Evolutionary conservation across 176 grass and related monocot species (phyloP).

Genomic region (Juncus effusus): DNA sequence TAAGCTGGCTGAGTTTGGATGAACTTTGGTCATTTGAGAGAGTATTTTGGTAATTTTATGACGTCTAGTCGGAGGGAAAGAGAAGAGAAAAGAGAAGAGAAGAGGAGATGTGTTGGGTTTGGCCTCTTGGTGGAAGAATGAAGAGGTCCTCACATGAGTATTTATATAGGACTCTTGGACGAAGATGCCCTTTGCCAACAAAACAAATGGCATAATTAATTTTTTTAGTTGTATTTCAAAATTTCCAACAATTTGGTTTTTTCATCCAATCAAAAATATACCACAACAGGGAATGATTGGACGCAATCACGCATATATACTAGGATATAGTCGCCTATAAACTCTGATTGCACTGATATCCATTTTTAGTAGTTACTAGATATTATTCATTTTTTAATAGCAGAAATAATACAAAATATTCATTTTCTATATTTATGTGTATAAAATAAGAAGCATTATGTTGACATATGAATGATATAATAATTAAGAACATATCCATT

Average conservation of each 20-base stretch:
- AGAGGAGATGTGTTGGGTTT: constrained; percentile 16
- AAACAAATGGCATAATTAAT: neutral
- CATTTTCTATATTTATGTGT: too few relatives aligned
- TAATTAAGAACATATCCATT: too few relatives aligned
- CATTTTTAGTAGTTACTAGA: too few relatives aligned
- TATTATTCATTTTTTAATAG: too few relatives aligned
- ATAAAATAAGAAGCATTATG: too few relatives aligned
- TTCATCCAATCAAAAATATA: neutral
- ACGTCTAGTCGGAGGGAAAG: neutral
- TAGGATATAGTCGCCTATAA: neutral
- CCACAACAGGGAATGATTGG: neutral
- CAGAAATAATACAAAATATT: too few relatives aligned
- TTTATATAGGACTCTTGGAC: constrained; percentile 10
- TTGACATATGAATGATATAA: too few relatives aligned
- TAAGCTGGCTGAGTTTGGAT: constrained; percentile 34
- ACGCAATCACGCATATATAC: neutral
- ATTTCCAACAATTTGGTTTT: too few relatives aligned
- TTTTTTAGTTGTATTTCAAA: too few relatives aligned
- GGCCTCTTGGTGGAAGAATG: constrained; percentile 10
- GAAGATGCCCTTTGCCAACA: constrained; percentile 3
- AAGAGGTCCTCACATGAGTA: neutral
- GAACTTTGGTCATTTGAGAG: constrained; percentile 39
- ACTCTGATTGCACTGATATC: neutral
- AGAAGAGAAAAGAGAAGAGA: constrained; percentile 16
- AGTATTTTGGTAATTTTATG: neutral